phyloP scores from a whole-genome alignment of 768 basidiomycete genomes.

The Artomyces pyxidatus region DNA sequence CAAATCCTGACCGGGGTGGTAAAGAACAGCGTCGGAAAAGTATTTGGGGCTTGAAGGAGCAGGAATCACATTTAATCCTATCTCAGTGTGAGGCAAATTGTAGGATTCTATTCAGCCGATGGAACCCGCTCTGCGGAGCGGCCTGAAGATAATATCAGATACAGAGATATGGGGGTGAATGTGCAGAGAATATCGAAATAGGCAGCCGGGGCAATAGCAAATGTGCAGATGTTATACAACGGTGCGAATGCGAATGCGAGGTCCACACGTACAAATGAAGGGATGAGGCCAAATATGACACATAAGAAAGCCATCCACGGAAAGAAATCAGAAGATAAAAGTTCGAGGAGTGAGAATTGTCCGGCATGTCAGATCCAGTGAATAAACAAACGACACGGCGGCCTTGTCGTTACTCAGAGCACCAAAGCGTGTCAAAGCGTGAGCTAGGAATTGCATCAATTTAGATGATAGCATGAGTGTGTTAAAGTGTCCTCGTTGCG shows the following conservation, averaged over 20 bases:
- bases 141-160: neutral
- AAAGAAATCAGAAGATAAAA: conserved; percentile 14
- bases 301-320: conserved; percentile 10
- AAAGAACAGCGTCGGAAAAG: conserved; percentile 69
- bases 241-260: conserved; percentile 13
- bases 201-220: neutral
- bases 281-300: conserved; percentile 22
- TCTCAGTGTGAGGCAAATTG: no score
- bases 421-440: neutral
- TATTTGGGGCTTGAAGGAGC: conserved; percentile 50
- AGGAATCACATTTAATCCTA: no score
- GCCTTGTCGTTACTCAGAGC: neutral
- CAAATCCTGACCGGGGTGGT: conserved; percentile 77
- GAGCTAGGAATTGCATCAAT: neutral
- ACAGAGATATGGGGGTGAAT: conserved; percentile 5
- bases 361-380: conserved; percentile 11
- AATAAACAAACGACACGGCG: neutral
- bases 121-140: conserved; percentile 24
- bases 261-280: conserved; percentile 20
- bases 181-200: conserved; percentile 6
- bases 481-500: no score
- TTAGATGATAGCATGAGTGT: no score
- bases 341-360: conserved; percentile 18
- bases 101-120: no score
- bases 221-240: conserved; percentile 8